Conservation (phyloP, 1,284 basidiomycete genomes). For the Fistulina hepatica region DNA sequence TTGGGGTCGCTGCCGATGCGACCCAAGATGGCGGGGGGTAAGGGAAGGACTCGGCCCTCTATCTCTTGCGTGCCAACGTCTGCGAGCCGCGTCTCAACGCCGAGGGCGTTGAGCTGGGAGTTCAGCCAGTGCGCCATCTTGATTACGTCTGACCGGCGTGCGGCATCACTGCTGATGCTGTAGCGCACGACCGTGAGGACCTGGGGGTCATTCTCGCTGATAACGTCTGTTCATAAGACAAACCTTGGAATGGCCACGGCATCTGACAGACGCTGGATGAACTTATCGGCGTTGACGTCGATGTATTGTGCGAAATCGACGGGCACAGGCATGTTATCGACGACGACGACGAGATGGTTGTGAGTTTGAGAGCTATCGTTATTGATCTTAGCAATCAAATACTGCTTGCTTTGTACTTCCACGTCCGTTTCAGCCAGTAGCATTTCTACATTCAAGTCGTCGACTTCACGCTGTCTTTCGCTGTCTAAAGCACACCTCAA, state of each 20-base stretch:
- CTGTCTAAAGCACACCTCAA: neutral
- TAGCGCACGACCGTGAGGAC: constrained; percentile 3
- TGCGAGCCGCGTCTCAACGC: constrained; percentile 63
- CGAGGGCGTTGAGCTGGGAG: constrained; percentile 58
- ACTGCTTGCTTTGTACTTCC: neutral
- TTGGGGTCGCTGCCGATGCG: constrained; percentile 72
- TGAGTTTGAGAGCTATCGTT: neutral
- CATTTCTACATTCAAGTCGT: neutral
- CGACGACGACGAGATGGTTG: too few species aligned
- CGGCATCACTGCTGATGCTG: constrained; percentile 59
- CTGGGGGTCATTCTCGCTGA: neutral
- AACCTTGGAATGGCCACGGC: constrained; percentile 89
- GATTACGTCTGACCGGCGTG: constrained; percentile 65
- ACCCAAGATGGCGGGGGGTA: constrained; percentile 87
- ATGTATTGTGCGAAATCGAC: constrained; percentile 39
- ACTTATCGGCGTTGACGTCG: constrained; percentile 59
- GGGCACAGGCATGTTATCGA: constrained; percentile 37
- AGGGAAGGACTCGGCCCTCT: constrained; percentile 66
- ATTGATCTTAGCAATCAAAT: neutral
- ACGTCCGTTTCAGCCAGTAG: neutral
- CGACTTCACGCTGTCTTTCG: neutral
- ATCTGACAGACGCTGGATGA: constrained; percentile 68
- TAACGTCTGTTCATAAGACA: constrained; percentile 12
- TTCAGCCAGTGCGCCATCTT: constrained; percentile 79
- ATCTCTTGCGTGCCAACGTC: constrained; percentile 77